A percentile compares a stretch with the other conserved stretches of the same genome.
These are phyloP conservation scores for Macadamia tetraphylla DNA, from an alignment of 164 flowering plant species.

Conservation along the genomic window DNA sequence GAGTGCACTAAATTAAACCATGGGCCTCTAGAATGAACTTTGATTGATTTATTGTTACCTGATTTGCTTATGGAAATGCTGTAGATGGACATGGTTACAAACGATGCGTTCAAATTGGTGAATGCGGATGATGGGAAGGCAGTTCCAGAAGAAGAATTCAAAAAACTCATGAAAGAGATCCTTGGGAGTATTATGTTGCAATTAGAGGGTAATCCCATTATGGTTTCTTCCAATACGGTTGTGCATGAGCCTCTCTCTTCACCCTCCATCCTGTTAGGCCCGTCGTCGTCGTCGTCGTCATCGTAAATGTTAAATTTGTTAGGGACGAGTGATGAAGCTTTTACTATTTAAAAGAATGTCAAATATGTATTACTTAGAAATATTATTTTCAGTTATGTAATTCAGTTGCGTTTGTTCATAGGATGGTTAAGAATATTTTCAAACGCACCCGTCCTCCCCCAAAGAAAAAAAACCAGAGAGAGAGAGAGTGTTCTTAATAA, in stretches of 20 bases:
- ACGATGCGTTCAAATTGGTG: slow-evolving; percentile 48
- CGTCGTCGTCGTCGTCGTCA: slow-evolving; percentile 11
- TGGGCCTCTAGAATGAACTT: too few relatives aligned
- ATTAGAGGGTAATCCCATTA: slow-evolving; percentile 65
- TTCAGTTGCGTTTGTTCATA: too few relatives aligned
- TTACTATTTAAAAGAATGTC: too few relatives aligned
- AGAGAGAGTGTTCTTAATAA: too few relatives aligned
- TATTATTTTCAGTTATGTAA: too few relatives aligned
- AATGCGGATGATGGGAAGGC: slow-evolving; percentile 60
- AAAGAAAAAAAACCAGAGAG: too few relatives aligned
- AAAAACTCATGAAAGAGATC: slow-evolving; percentile 59
- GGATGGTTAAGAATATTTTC: not conserved
- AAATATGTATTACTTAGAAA: too few relatives aligned
- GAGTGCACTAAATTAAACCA: too few relatives aligned
- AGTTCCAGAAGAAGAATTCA: slow-evolving; percentile 76
- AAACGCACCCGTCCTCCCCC: not conserved
- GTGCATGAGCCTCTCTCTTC: slow-evolving; percentile 74
- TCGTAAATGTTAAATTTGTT: not conserved
- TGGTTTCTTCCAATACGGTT: slow-evolving; percentile 66
- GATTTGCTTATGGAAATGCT: not conserved
- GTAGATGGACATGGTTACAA: slow-evolving; percentile 67
- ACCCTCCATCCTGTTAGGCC: slow-evolving; percentile 41
- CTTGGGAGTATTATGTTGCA: slow-evolving; percentile 82
- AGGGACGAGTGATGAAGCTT: not conserved
- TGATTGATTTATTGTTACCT: too few relatives aligned